Evolutionary conservation across 1,139 yeast species (phyloP), one percentile per base, ranked within the genome.

Genomic region (Candida mesenterica): DNA sequence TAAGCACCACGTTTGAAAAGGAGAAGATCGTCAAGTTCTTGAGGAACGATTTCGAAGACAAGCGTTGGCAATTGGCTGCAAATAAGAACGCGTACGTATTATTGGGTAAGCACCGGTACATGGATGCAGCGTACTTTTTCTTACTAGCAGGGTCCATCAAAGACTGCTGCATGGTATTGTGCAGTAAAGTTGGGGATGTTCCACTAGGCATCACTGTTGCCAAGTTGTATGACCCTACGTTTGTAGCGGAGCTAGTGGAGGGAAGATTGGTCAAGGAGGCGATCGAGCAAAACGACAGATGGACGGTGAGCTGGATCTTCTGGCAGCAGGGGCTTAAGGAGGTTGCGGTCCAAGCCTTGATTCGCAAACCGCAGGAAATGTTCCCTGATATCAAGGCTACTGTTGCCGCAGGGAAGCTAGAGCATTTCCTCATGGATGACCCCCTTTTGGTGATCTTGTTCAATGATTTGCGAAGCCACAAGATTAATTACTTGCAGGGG

Each of bases 81-180:
- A 62, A 78, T 51, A 92, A 92, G 52, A 92, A 92, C 61, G 98
- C 98, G 0, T 92, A 78, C 65, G 97, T 89, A 0, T 63, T 92
- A 29, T 59, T 92, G 43, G 89, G 97, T 38, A 87, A 88, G 52
- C 98, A 89, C 55, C 66, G 97, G 29, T 87, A 75, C 52, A 61
- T 76, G 52, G 95, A 90, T 58, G 95, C 97, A 0, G 97, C 97
- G 0, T 81, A 84, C 23, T 90, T 92, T 55, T 92, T 92, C 59
- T 61, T 92, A 25, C 67, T 92, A n/a, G 96, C 85, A 0, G 92
- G 74, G 37, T 68, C 88, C 1, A 61, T 87, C 14, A 75, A 74
- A 37, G 98, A 92, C 57, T 81, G 90, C 38, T 83, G 86, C 28
- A 79, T 74, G 52, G 90, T 88, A 0, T 53, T 92, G 26, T 73